Evolutionary conservation across 2,329 filamentous ascomycete genomes (phyloP).

Genomic region (Trichophaea hybrida): DNA sequence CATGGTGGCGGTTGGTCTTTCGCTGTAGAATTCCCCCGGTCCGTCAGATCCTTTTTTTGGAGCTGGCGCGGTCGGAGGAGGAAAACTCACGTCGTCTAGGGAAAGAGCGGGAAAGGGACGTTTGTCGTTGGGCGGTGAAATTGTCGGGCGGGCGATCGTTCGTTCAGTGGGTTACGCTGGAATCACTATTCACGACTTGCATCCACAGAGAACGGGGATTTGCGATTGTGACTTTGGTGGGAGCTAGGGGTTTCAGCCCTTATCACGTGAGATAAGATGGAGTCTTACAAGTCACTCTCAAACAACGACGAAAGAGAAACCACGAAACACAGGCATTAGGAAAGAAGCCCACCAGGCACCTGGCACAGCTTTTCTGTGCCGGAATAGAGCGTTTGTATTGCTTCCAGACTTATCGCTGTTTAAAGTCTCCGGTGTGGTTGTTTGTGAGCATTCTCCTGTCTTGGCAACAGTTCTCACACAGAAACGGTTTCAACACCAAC

Average conservation of each 20-base stretch:
- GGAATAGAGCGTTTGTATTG: neutral
- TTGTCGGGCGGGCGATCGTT: neutral
- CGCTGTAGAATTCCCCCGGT: slow-evolving; percentile 27
- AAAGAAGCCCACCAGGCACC: neutral
- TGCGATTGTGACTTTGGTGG: slow-evolving; percentile 1
- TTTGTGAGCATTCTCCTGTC: neutral
- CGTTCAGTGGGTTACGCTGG: neutral
- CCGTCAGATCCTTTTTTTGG: neutral
- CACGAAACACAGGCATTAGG: neutral
- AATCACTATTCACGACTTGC: neutral
- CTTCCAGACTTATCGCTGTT: neutral
- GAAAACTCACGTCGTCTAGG: slow-evolving; percentile 5
- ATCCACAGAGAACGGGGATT: neutral
- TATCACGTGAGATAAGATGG: neutral
- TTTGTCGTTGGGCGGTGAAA: slow-evolving; percentile 12
- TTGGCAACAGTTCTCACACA: slow-evolving; percentile 16
- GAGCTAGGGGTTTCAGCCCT: slow-evolving; percentile 1
- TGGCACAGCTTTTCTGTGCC: neutral
- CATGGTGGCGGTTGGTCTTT: slow-evolving; percentile 45
- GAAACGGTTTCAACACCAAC: neutral
- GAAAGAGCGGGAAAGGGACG: neutral
- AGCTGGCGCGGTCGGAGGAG: slow-evolving; percentile 9
- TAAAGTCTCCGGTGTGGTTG: neutral
- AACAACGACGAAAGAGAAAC: neutral
- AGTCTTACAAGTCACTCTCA: neutral